These are phyloP conservation scores for Saturnispora sanitii DNA, from an alignment of 805 yeast genomes.

Conservation along the genomic window DNA sequence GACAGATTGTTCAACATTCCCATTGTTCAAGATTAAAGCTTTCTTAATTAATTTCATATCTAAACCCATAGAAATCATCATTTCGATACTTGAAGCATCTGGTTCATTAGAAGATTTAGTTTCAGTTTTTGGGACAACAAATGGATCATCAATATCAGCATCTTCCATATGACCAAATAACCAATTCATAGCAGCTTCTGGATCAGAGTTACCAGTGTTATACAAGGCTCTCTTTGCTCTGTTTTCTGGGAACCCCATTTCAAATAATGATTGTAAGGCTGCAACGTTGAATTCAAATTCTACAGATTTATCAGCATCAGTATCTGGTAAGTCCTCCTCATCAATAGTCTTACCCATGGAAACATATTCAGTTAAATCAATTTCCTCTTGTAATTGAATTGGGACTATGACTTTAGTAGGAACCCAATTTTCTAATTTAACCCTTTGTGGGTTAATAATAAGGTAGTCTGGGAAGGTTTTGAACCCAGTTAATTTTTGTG, in stretches of 20 bases:
- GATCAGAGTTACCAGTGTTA: conserved; percentile 53
- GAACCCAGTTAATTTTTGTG: conserved; percentile 39
- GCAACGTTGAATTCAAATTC: conserved; percentile 46
- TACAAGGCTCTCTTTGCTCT: conserved; percentile 60
- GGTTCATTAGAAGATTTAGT: conserved; percentile 7
- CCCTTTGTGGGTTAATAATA: conserved; percentile 67
- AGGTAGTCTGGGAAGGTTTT: conserved; percentile 61
- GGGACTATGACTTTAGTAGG: conserved; percentile 78
- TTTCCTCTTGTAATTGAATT: conserved; percentile 33
- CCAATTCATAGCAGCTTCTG: conserved; percentile 84
- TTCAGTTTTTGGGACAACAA: conserved; percentile 25
- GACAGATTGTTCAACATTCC: conserved; percentile 65
- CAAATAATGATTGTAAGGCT: conserved; percentile 44
- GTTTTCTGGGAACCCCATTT: conserved; percentile 82
- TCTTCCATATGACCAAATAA: conserved; percentile 84
- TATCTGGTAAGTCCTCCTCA: conserved; percentile 32
- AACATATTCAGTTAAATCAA: conserved; percentile 36
- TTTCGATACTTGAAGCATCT: conserved; percentile 31
- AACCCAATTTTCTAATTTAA: conserved; percentile 80
- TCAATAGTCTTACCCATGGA: conserved; percentile 33
- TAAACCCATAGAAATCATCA: conserved; percentile 72
- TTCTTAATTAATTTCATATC: conserved; percentile 52
- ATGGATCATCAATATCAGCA: conserved; percentile 59
- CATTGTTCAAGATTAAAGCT: conserved; percentile 51
- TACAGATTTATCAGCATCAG: conserved; percentile 10